Base-by-base conservation (phyloP, 2,329 filamentous ascomycete species). In the Zasmidium citrigriseum region DNA sequence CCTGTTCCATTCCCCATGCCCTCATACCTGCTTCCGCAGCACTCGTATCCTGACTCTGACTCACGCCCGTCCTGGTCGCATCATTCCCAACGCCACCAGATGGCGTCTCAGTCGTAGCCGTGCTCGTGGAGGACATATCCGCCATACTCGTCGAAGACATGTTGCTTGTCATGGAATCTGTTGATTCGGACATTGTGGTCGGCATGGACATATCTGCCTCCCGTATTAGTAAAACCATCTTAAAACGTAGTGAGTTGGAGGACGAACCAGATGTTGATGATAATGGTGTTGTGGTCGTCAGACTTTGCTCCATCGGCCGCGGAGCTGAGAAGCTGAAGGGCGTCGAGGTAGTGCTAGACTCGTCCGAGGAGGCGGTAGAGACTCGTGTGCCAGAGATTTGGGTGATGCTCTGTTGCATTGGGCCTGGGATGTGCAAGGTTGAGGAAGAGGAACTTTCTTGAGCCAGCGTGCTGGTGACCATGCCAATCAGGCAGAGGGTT, bases 341-440 rank as follows among this genome's bases (percentile, higher is more conserved):
- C 18, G 34, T 41, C 14, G 34, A 11, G 14, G 34, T 9, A 41
- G 5, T 41, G 34, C 48, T 46, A n/a, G n/a, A n/a, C n/a, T n/a
- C n/a, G n/a, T n/a, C n/a, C n/a, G n/a, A n/a, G 18, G 12, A 46
- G 10, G 38, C 29, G 21, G 7, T 45, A 16, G 16, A 11, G 10
- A 22, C 25, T 25, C 38, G 2, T 14, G 52, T 54, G n/a, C 52
- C 52, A 12, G 52, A 54, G 23, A 54, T 12, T 21, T 16, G 2
- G 23, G 52, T 54, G 22, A 54, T 18, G 52, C 52, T 54, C 23
- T 54, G 52, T 44, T 54, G 38, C 52, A 54, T 54, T 2, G 52
- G 52, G 7, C 41, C 52, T 23, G 52, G 41, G 21, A 54, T 54
- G 14, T 20, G 4, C 9, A 54, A n/a, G 11, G 52, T 54, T 21